Evolutionary conservation across 169 alveolate genomes (phyloP).

Genomic region (Plasmodium berghei): DNA sequence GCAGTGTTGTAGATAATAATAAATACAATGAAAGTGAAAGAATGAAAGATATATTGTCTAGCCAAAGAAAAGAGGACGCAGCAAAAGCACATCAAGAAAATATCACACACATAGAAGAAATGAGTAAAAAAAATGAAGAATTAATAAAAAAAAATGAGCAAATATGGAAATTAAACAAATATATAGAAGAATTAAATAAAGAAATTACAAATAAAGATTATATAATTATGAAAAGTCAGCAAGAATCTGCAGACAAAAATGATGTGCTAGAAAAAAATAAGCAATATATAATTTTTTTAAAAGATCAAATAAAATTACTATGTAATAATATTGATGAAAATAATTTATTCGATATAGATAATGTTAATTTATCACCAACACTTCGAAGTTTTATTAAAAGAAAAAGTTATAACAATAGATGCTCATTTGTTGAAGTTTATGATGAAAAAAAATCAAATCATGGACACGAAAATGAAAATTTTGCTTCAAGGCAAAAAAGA

Average conservation of each 20-base stretch:
- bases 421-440: background rate
- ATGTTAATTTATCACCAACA: constrained; percentile 61
- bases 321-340: constrained; percentile 67
- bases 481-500: background rate
- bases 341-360: constrained; percentile 52
- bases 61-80: constrained; percentile 12
- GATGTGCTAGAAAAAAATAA: constrained; percentile 60
- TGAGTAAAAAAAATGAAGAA: constrained; percentile 74
- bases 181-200: constrained; percentile 55
- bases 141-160: constrained; percentile 65
- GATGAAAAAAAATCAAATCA: background rate
- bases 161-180: constrained; percentile 72
- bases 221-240: constrained; percentile 46
- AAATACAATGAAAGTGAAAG: background rate
- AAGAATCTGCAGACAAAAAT: constrained; percentile 60
- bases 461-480: constrained; percentile 4
- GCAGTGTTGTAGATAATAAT: background rate
- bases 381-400: constrained; percentile 70
- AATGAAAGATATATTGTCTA: background rate
- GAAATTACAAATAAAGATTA: constrained; percentile 67
- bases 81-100: constrained; percentile 27
- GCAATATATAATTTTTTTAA: constrained; percentile 40
- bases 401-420: constrained; percentile 26
- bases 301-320: constrained; percentile 59
- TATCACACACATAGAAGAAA: constrained; percentile 64